A percentile compares a stretch with the other conserved stretches of the same genome.
phyloP scores from a whole-genome alignment of 306 rosid species.

The Quercus parvula region DNA sequence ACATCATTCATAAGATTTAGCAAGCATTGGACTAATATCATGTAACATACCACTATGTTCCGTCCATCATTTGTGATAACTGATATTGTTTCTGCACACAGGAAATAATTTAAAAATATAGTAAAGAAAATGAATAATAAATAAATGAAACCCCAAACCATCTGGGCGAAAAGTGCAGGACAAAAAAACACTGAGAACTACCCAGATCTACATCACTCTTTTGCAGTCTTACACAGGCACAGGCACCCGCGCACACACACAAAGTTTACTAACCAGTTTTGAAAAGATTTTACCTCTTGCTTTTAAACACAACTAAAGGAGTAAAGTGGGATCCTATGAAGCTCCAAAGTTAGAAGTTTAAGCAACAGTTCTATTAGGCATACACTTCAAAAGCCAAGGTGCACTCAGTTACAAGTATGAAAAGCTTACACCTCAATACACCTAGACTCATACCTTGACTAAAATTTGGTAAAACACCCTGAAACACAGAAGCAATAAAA shows the following conservation, averaged over 20 bases:
- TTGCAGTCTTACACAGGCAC: neutral
- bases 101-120: neutral
- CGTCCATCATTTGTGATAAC: constrained; percentile 94
- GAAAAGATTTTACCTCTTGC: neutral
- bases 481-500: neutral
- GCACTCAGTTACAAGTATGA: too few species aligned
- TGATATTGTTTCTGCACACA: constrained; percentile 70
- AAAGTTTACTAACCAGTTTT: neutral
- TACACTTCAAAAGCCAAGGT: neutral
- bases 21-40: neutral
- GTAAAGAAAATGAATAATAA: neutral
- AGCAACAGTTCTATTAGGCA: neutral
- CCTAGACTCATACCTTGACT: neutral
- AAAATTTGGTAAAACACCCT: neutral
- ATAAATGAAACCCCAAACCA: neutral
- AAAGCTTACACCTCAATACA: neutral
- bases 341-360: neutral
- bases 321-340: neutral
- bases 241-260: neutral
- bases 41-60: constrained; percentile 75
- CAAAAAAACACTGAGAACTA: neutral
- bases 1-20: neutral
- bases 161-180: neutral
- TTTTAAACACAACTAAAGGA: neutral
- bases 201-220: neutral